These are phyloP conservation scores for Salix koriyanagi DNA, from an alignment of 345 rosid genomes.

Conservation along the genomic window DNA sequence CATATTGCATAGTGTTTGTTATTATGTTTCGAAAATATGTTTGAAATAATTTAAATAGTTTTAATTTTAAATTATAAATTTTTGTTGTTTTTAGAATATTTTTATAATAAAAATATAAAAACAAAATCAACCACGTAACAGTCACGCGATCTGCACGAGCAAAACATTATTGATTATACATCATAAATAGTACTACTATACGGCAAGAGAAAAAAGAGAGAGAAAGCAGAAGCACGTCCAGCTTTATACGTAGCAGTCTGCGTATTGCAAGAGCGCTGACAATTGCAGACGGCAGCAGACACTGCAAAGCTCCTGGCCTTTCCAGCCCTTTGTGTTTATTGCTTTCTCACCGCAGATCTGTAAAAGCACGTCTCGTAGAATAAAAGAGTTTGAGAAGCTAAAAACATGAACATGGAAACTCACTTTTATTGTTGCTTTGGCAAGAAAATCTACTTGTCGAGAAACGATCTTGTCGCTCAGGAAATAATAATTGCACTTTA, in stretches of 20 bases:
- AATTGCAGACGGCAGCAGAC: background rate
- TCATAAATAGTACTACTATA: no score
- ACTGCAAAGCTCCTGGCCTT: background rate
- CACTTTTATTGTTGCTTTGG: background rate
- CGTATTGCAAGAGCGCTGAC: constrained; percentile 11
- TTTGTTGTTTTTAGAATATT: no score
- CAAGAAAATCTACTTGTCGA: background rate
- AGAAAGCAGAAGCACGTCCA: constrained; percentile 3
- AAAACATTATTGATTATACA: no score
- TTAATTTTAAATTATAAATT: no score
- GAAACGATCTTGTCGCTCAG: background rate
- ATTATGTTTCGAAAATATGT: no score
- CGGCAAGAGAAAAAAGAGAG: background rate
- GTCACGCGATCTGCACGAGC: no score
- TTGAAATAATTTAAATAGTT: no score
- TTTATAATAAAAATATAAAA: no score
- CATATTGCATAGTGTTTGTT: accelerated
- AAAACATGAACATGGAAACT: background rate
- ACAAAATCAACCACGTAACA: no score
- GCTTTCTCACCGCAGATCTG: background rate
- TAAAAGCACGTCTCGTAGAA: background rate
- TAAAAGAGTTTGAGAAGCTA: background rate
- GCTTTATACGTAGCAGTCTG: constrained; percentile 29
- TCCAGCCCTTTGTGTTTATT: background rate
- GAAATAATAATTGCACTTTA: no score